Evolutionary conservation across 176 grass and related monocot species (phyloP).

Genomic region (Hsuehochloa calcarea): DNA sequence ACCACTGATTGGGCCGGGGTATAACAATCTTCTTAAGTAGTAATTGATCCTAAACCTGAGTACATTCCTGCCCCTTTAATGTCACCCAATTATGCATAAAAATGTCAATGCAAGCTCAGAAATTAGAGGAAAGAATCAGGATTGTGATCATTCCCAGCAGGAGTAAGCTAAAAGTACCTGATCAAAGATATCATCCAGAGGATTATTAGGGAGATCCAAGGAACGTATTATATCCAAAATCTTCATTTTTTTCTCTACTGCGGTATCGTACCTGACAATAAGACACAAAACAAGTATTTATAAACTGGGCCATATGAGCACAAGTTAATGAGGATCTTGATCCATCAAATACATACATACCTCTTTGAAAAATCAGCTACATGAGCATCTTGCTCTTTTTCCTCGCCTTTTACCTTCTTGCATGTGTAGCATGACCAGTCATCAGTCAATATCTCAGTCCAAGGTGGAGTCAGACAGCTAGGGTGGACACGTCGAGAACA

Average conservation of each 20-base stretch:
- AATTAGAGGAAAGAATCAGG: background rate
- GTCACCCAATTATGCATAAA: background rate
- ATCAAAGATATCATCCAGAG: slow-evolving; percentile 98
- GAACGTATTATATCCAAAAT: slow-evolving; percentile 87
- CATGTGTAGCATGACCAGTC: slow-evolving; percentile 95
- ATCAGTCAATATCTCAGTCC: slow-evolving; percentile 75
- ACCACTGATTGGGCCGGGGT: background rate
- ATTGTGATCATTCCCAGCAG: background rate
- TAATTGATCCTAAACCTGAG: slow-evolving; percentile 8
- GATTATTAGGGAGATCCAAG: slow-evolving; percentile 97
- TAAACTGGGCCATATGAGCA: slow-evolving; percentile 19
- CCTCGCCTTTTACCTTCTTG: slow-evolving; percentile 71
- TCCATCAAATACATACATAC: slow-evolving; percentile 42
- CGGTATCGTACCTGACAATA: slow-evolving; percentile 65
- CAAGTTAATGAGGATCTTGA: slow-evolving; percentile 20
- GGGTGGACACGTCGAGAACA: slow-evolving; percentile 87
- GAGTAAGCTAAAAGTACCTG: slow-evolving; percentile 59
- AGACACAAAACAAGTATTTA: slow-evolving; percentile 29
- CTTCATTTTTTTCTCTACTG: slow-evolving; percentile 67
- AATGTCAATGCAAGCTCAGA: slow-evolving; percentile 25
- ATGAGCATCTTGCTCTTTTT: slow-evolving; percentile 67
- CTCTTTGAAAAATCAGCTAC: slow-evolving; percentile 83
- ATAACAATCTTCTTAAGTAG: background rate
- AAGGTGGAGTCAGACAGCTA: slow-evolving; percentile 84
- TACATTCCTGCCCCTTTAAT: background rate